phyloP scores from a whole-genome alignment of 2,329 filamentous ascomycete genomes.

The Magnaporthales sp. region DNA sequence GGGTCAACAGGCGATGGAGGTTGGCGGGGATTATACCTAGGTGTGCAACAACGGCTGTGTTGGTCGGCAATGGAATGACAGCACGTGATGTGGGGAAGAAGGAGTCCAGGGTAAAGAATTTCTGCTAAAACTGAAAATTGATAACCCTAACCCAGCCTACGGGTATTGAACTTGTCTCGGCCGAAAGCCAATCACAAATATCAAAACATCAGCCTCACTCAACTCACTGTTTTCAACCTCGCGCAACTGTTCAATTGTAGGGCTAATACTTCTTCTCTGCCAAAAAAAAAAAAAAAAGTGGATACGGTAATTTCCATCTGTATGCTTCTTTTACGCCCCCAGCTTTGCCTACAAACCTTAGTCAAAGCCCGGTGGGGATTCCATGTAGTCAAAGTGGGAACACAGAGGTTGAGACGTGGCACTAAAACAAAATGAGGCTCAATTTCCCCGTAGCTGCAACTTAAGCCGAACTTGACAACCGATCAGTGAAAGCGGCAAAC shows the following conservation, averaged over 20 bases:
- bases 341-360: too few species aligned
- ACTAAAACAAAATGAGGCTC: background rate
- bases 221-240: background rate
- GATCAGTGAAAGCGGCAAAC: background rate
- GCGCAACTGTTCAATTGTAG: background rate
- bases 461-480: background rate
- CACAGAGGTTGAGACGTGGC: background rate
- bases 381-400: background rate
- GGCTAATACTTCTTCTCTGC: too few species aligned
- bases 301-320: too few species aligned
- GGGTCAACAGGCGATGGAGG: background rate
- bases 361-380: background rate
- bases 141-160: background rate
- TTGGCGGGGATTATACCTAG: background rate
- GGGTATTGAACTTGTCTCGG: background rate
- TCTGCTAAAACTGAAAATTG: too few species aligned
- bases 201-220: too few species aligned
- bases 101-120: background rate
- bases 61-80: slow-evolving; percentile 2
- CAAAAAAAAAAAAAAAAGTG: too few species aligned
- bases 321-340: too few species aligned
- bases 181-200: background rate
- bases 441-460: background rate
- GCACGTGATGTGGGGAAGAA: background rate
- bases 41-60: slow-evolving; percentile 4